Evolutionary conservation across 2,329 filamentous ascomycete species (phyloP).

Genomic region (Lachnellula occidentalis): DNA sequence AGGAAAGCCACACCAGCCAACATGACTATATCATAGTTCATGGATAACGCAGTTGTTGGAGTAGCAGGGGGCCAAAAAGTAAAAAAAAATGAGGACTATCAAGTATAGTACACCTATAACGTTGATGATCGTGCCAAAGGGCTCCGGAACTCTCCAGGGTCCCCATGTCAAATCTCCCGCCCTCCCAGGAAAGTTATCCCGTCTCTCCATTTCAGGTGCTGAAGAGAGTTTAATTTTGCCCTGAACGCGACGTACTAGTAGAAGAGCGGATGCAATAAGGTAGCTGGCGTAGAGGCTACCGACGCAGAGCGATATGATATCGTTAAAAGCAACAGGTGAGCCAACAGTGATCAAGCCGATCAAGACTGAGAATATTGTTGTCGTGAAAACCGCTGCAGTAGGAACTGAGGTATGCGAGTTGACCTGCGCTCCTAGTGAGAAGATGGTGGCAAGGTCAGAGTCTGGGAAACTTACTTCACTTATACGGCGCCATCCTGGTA

Average conservation of each 20-base stretch:
- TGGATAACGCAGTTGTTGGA: slow-evolving; percentile 33
- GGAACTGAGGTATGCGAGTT: slow-evolving; percentile 2
- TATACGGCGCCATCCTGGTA: neutral
- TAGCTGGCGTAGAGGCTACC: slow-evolving; percentile 5
- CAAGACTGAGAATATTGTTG: slow-evolving; percentile 2
- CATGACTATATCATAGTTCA: slow-evolving; percentile 34
- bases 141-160: slow-evolving; percentile 1
- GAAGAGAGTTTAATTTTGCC: neutral
- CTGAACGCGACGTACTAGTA: slow-evolving; percentile 29
- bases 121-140: slow-evolving; percentile 30
- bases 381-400: neutral
- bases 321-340: slow-evolving; percentile 11
- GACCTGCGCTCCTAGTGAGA: neutral
- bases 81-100: slow-evolving; percentile 39
- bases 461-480: neutral
- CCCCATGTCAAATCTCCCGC: neutral
- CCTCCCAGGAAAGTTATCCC: neutral
- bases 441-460: neutral
- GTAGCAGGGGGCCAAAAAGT: slow-evolving; percentile 40
- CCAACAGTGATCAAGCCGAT: slow-evolving; percentile 10
- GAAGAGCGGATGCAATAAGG: neutral
- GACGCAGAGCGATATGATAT: slow-evolving; percentile 2
- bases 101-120: slow-evolving; percentile 38
- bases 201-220: neutral
- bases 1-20: neutral